Evolutionary conservation across 768 basidiomycete genomes (phyloP).

Genomic region (Rhodotorula babjevae): DNA sequence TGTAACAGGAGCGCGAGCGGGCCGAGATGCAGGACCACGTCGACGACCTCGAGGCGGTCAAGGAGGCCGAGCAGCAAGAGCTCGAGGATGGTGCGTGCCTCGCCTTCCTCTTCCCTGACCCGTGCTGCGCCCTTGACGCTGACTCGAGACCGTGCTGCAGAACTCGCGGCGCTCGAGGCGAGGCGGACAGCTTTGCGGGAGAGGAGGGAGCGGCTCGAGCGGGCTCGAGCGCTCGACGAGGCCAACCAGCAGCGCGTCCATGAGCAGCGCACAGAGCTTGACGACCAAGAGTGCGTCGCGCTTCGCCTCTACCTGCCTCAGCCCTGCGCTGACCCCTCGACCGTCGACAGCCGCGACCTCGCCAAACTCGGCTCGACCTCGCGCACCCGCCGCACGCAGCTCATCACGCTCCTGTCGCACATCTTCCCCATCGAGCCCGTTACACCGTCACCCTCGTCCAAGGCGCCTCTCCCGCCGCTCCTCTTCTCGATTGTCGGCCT

Average conservation of each 20-base stretch:
- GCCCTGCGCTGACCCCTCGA: background rate
- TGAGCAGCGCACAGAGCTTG: background rate
- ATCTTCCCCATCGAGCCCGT: slow-evolving; percentile 84
- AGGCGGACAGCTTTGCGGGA: slow-evolving; percentile 22
- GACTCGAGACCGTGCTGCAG: background rate
- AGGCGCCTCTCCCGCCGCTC: slow-evolving; percentile 53
- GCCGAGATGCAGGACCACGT: slow-evolving; percentile 16
- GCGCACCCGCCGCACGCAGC: slow-evolving; percentile 17
- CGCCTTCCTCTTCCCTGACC: too few relatives aligned
- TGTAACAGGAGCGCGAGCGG: slow-evolving; percentile 35
- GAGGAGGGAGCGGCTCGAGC: slow-evolving; percentile 20
- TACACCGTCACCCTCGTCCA: slow-evolving; percentile 54
- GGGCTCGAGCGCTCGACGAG: slow-evolving; percentile 9
- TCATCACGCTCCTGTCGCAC: slow-evolving; percentile 67
- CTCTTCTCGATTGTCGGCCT: slow-evolving; percentile 80
- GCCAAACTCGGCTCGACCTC: slow-evolving; percentile 7
- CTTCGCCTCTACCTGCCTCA: background rate
- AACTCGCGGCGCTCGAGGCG: background rate
- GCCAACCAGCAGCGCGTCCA: background rate
- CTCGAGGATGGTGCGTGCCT: slow-evolving; percentile 30
- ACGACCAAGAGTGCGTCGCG: slow-evolving; percentile 2
- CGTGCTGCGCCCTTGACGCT: too few relatives aligned
- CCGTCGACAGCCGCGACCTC: background rate
- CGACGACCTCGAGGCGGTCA: slow-evolving; percentile 10
- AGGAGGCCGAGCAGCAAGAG: slow-evolving; percentile 27